phyloP scores from a whole-genome alignment of 257 asterid species.

The Jaltomata sinuosa region DNA sequence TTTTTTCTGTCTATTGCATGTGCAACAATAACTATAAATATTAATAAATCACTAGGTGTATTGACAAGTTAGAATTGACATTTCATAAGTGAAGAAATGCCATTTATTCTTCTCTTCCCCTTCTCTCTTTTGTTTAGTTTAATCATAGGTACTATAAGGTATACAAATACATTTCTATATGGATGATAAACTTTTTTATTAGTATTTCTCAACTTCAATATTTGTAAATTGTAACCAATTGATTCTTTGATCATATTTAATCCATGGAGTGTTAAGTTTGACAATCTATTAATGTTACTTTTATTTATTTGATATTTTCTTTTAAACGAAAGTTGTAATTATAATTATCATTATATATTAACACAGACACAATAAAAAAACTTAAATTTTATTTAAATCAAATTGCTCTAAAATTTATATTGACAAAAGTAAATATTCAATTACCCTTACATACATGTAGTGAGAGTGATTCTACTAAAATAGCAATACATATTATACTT shows the following conservation, averaged over 20 bases:
- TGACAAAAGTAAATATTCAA: neutral
- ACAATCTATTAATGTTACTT: neutral
- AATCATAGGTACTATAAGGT: neutral
- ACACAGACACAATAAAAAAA: neutral
- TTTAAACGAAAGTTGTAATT: neutral
- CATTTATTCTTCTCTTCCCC: neutral
- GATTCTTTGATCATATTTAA: neutral
- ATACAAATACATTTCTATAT: neutral
- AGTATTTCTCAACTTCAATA: neutral
- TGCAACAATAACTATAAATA: neutral
- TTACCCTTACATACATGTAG: neutral
- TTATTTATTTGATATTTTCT: neutral
- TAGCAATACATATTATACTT: neutral
- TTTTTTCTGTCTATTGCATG: no score
- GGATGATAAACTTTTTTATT: neutral
- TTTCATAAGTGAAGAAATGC: neutral
- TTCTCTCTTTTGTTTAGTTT: neutral
- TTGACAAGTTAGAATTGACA: neutral
- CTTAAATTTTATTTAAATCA: neutral
- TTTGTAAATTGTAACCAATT: neutral
- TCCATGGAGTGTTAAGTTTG: neutral
- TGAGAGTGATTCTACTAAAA: neutral
- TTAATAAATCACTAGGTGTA: neutral
- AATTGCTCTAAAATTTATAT: neutral
- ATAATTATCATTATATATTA: neutral